These are phyloP conservation scores for Sanghuangporus weigelae DNA, from an alignment of 1,284 basidiomycete genomes.

Conservation along the genomic window DNA sequence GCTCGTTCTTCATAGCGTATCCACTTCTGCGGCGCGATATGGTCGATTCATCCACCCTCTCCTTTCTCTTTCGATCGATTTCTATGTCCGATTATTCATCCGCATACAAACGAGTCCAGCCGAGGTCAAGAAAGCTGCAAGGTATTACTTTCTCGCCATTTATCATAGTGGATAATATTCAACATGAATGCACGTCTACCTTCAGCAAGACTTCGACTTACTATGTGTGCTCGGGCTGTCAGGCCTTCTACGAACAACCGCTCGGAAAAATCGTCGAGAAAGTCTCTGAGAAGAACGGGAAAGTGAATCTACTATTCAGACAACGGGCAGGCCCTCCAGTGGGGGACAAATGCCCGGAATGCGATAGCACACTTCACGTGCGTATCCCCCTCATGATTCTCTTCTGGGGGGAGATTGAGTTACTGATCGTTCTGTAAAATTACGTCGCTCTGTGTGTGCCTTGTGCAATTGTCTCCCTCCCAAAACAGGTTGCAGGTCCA, in stretches of 20 bases:
- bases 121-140: slow-evolving; percentile 83
- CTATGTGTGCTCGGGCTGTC: slow-evolving; percentile 80
- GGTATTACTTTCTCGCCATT: slow-evolving; percentile 41
- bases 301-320: slow-evolving; percentile 62
- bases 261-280: slow-evolving; percentile 67
- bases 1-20: slow-evolving; percentile 82
- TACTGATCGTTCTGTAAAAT: not conserved
- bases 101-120: slow-evolving; percentile 70
- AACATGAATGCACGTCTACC: slow-evolving; percentile 15
- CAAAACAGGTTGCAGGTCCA: slow-evolving; percentile 74
- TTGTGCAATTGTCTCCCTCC: not conserved
- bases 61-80: slow-evolving; percentile 94
- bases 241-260: slow-evolving; percentile 75
- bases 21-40: slow-evolving; percentile 86
- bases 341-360: slow-evolving; percentile 72
- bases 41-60: slow-evolving; percentile 89
- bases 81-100: slow-evolving; percentile 93
- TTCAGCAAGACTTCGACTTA: slow-evolving; percentile 76
- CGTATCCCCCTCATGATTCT: slow-evolving; percentile 9
- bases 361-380: slow-evolving; percentile 73
- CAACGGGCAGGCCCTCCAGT: slow-evolving; percentile 70
- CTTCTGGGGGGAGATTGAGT: not conserved
- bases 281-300: slow-evolving; percentile 45
- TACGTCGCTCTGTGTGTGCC: not conserved
- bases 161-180: not conserved